phyloP scores from a whole-genome alignment of 306 rosid species.

The Phaseolus lunatus region DNA sequence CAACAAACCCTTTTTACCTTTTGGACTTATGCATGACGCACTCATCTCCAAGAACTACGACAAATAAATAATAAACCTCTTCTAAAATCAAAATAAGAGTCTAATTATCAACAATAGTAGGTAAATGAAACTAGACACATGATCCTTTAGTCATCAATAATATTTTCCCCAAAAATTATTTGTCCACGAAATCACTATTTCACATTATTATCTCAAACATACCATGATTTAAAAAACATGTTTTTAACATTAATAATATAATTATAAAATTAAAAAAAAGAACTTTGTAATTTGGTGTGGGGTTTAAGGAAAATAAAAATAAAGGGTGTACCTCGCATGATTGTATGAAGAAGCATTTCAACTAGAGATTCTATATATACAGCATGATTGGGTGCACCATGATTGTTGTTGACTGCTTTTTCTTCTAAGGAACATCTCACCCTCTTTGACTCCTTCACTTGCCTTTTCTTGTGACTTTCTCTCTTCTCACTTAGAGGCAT shows the following conservation, averaged over 20 bases:
- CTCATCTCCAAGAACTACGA: too few species aligned
- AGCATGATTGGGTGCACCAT: constrained; percentile 70
- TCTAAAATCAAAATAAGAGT: too few species aligned
- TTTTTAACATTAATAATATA: too few species aligned
- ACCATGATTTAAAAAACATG: too few species aligned
- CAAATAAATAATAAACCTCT: too few species aligned
- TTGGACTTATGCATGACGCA: constrained; percentile 52
- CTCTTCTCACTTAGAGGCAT: constrained; percentile 38
- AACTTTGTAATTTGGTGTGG: background rate
- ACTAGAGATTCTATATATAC: constrained; percentile 62
- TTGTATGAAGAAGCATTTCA: constrained; percentile 53
- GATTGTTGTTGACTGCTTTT: constrained; percentile 90
- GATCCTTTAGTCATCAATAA: too few species aligned
- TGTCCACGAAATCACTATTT: too few species aligned
- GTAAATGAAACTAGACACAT: too few species aligned
- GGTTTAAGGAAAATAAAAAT: background rate
- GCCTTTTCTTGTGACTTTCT: background rate
- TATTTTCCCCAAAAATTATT: too few species aligned
- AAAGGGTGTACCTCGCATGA: constrained; percentile 40
- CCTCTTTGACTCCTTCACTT: constrained; percentile 57
- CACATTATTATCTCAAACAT: too few species aligned
- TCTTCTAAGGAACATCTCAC: constrained; percentile 54
- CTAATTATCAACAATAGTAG: too few species aligned
- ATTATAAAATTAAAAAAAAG: too few species aligned
- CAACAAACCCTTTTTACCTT: constrained; percentile 38